A percentile compares a stretch with the other conserved stretches of the same genome.
phyloP scores from a whole-genome alignment of 768 basidiomycete species.

The Daedaleopsis nitida region DNA sequence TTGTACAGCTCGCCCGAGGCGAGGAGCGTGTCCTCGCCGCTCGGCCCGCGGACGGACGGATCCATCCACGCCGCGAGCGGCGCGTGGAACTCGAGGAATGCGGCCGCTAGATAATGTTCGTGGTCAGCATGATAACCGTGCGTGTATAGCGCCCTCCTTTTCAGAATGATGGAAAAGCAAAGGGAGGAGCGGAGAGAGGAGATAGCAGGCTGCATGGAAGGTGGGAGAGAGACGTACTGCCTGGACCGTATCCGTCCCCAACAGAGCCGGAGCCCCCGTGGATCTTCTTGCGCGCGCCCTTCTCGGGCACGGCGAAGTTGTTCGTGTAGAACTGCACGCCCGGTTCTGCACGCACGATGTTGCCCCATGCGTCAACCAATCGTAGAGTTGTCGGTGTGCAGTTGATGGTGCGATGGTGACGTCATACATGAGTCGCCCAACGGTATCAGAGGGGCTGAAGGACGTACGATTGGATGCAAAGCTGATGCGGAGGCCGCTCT shows the following conservation, averaged over 20 bases:
- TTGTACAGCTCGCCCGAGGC: slow-evolving; percentile 74
- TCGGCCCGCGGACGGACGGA: slow-evolving; percentile 44
- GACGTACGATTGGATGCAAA: slow-evolving; percentile 74
- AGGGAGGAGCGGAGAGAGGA: no score
- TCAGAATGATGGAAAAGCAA: no score
- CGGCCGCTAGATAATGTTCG: slow-evolving; percentile 21
- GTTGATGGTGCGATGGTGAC: no score
- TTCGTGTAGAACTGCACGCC: slow-evolving; percentile 79
- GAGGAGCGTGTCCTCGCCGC: slow-evolving; percentile 62
- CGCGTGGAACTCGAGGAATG: slow-evolving; percentile 40
- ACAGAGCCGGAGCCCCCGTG: slow-evolving; percentile 70
- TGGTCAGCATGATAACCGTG: background rate
- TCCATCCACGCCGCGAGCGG: slow-evolving; percentile 70
- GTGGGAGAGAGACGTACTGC: slow-evolving; percentile 43
- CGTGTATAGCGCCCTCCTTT: no score
- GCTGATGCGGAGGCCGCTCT: slow-evolving; percentile 58
- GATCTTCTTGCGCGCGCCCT: slow-evolving; percentile 66
- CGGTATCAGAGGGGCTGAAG: background rate
- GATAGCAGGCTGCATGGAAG: no score
- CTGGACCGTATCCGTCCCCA: slow-evolving; percentile 56
- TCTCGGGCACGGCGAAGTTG: slow-evolving; percentile 47
- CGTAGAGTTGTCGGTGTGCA: no score
- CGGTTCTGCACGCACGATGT: slow-evolving; percentile 46
- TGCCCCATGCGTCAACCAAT: no score
- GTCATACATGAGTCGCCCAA: background rate